Conservation (phyloP, 2,329 filamentous ascomycete species). For the Lachnellula occidentalis region DNA sequence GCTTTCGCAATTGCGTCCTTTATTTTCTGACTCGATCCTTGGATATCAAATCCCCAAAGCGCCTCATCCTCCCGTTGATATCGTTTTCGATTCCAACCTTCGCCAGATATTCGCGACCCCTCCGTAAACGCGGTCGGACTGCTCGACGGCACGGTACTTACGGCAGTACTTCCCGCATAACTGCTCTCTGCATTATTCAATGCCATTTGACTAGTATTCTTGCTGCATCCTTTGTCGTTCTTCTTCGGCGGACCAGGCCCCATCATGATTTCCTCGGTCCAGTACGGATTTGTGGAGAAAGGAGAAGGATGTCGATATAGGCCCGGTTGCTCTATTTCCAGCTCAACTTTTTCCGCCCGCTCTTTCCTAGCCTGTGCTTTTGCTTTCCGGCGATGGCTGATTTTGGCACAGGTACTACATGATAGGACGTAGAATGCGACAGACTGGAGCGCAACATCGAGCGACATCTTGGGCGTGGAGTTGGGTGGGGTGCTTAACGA, state of each 20-base stretch:
- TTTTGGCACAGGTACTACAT: slow-evolving; percentile 72
- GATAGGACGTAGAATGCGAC: slow-evolving; percentile 73
- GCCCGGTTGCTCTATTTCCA: slow-evolving; percentile 65
- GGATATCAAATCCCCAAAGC: slow-evolving; percentile 66
- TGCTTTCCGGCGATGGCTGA: slow-evolving; percentile 63
- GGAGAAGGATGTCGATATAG: slow-evolving; percentile 75
- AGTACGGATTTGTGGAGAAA: slow-evolving; percentile 83
- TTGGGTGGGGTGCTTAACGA: neutral
- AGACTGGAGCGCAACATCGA: slow-evolving; percentile 62
- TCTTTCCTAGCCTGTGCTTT: slow-evolving; percentile 65
- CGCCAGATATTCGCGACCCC: slow-evolving; percentile 38
- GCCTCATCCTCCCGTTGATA: slow-evolving; percentile 88
- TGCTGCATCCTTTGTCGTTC: slow-evolving; percentile 45
- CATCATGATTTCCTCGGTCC: slow-evolving; percentile 79
- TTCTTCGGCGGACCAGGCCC: slow-evolving; percentile 69
- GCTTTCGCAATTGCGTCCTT: slow-evolving; percentile 43
- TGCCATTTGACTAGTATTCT: slow-evolving; percentile 54
- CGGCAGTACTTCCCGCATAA: slow-evolving; percentile 33
- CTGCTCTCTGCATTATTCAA: slow-evolving; percentile 55
- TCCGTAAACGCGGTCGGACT: slow-evolving; percentile 44
- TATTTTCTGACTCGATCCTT: slow-evolving; percentile 45
- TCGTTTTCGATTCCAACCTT: slow-evolving; percentile 70
- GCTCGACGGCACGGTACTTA: slow-evolving; percentile 33
- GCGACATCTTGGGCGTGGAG: slow-evolving; percentile 37
- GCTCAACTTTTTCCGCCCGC: slow-evolving; percentile 56